Evolutionary conservation across 768 basidiomycete genomes (phyloP).

Genomic region (Boletus huronensis): DNA sequence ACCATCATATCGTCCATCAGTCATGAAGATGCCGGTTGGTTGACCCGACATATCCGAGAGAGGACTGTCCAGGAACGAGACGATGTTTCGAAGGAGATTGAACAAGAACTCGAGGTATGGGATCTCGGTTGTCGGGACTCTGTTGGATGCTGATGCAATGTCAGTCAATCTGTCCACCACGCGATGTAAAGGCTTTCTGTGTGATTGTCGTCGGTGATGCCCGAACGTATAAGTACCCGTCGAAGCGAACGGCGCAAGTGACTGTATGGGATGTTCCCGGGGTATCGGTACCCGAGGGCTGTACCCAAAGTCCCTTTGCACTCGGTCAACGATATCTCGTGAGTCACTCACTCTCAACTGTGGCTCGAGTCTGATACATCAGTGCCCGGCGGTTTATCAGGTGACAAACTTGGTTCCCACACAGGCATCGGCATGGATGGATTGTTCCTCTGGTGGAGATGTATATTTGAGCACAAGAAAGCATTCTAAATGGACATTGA

Average conservation of each 20-base stretch:
- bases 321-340: conserved; percentile 70
- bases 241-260: conserved; percentile 65
- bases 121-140: neutral
- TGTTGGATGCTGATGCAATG: conserved; percentile 4
- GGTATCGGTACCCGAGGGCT: conserved; percentile 49
- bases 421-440: conserved; percentile 71
- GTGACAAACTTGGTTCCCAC: conserved; percentile 71
- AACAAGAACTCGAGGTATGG: conserved; percentile 68
- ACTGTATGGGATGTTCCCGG: conserved; percentile 79
- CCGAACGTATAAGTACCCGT: conserved; percentile 46
- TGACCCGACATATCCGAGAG: conserved; percentile 51
- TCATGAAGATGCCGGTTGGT: conserved; percentile 55
- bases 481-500: conserved; percentile 59
- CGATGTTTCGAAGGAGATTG: conserved; percentile 55
- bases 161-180: conserved; percentile 62
- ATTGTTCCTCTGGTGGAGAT: conserved; percentile 52
- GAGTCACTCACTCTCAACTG: conserved; percentile 19
- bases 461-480: conserved; percentile 67
- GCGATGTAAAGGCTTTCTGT: conserved; percentile 73
- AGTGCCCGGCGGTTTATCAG: neutral
- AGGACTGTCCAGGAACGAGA: conserved; percentile 49
- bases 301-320: conserved; percentile 46
- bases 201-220: conserved; percentile 68
- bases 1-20: conserved; percentile 41
- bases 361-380: neutral